These are phyloP conservation scores for Penicillium corylophilum DNA, from an alignment of 2,329 filamentous ascomycete genomes.

Conservation along the genomic window DNA sequence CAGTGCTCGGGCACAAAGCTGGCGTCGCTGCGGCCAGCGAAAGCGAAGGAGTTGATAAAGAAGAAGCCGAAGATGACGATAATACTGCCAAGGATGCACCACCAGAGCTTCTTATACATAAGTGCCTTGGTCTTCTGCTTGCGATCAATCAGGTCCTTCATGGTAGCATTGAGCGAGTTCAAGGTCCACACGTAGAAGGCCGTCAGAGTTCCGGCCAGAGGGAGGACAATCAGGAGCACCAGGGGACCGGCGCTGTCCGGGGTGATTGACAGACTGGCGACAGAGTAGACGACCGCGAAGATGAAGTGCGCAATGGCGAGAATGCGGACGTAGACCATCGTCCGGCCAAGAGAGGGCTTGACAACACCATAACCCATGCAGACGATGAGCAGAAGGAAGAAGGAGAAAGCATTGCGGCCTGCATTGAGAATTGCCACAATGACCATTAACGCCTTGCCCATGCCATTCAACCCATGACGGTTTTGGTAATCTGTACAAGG, in stretches of 20 bases:
- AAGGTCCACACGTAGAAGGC: slow-evolving; percentile 99
- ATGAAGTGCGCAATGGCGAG: slow-evolving; percentile 90
- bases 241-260: slow-evolving; percentile 87
- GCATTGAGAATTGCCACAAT: slow-evolving; percentile 92
- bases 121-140: slow-evolving; percentile 89
- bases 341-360: slow-evolving; percentile 84
- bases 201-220: slow-evolving; percentile 85
- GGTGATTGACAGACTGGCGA: slow-evolving; percentile 83
- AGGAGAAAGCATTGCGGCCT: slow-evolving; percentile 93
- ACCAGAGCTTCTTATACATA: slow-evolving; percentile 99
- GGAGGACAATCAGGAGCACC: slow-evolving; percentile 88
- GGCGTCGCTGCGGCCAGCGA: slow-evolving; percentile 78
- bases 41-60: slow-evolving; percentile 96
- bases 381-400: slow-evolving; percentile 95
- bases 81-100: slow-evolving; percentile 90
- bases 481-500: slow-evolving; percentile 76
- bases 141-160: slow-evolving; percentile 91
- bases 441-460: slow-evolving; percentile 82
- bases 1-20: slow-evolving; percentile 96
- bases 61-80: slow-evolving; percentile 97
- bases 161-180: slow-evolving; percentile 89
- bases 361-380: slow-evolving; percentile 99
- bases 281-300: slow-evolving; percentile 89
- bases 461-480: slow-evolving; percentile 76
- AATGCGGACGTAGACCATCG: slow-evolving; percentile 91